A percentile compares a stretch with the other conserved stretches of the same genome.
Conservation (phyloP, 176 grass and related monocot genomes). For the Pharus latifolius region DNA sequence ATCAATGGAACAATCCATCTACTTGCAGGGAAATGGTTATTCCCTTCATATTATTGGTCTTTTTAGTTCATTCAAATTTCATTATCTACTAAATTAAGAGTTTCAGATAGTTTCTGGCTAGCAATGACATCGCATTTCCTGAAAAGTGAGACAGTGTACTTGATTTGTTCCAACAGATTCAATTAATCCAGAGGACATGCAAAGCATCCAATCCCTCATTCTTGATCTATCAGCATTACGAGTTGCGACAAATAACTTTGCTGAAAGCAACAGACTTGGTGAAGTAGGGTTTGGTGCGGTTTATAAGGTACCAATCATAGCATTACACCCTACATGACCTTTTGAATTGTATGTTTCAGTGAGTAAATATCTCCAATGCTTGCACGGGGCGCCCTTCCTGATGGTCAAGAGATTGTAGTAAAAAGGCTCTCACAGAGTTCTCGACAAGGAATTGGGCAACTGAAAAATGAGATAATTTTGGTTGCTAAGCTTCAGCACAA, state of each 20-base stretch:
- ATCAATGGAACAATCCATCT: too few species aligned
- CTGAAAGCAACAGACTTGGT: constrained; percentile 27
- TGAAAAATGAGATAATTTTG: constrained; percentile 1
- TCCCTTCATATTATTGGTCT: background rate
- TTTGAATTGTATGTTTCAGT: too few species aligned
- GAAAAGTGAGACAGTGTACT: too few species aligned
- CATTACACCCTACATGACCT: background rate
- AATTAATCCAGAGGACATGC: background rate
- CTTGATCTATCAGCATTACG: constrained; percentile 16
- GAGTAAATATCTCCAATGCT: background rate
- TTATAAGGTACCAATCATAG: constrained; percentile 20
- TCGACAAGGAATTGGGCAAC: background rate
- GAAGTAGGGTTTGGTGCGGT: constrained; percentile 37
- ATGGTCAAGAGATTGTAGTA: background rate
- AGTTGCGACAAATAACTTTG: constrained; percentile 27
- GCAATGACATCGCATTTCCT: too few species aligned
- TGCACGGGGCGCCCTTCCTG: background rate
- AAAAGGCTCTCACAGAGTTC: background rate
- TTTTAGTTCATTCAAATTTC: background rate
- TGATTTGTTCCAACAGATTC: background rate
- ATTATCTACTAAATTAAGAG: too few species aligned
- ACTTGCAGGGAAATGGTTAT: too few species aligned
- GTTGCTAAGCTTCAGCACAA: constrained; percentile 3
- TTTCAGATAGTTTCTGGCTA: too few species aligned
- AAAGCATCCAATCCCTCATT: constrained; percentile 20